Evolutionary conservation across 208 protist genomes (phyloP), one percentile per base, ranked within the genome.

Genomic region (Trypanosoma cruzi): DNA sequence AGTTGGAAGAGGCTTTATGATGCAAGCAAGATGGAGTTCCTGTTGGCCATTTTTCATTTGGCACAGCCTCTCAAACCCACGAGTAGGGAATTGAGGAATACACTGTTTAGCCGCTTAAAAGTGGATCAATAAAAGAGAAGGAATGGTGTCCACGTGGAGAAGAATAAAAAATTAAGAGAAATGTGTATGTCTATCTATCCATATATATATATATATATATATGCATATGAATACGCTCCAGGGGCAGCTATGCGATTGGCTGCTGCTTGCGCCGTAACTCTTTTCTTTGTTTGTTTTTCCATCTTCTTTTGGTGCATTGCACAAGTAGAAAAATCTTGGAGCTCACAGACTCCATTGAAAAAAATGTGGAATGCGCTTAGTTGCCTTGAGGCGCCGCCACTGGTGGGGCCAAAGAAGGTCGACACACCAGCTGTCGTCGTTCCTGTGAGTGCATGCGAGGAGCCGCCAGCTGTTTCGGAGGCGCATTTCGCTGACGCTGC

Each of bases 361-460:
- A 37, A 32, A n/a, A 75, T 75, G 70, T 75, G 70, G 70, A 64
- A 46, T 49, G 70, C 70, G 55, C 31, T 75, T 14, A 75, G 62
- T 50, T 31, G 44, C 18, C 44, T 75, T 46, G 37, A n/a, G 2
- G 54, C 70, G 22, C 70, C 70, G 7, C 37, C 50, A 42, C 18
- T 34, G 2, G 42, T 29, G 40, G 55, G 5, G 37, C 6, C 49
- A 20, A 64, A 24, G 34, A 62, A 28, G 11, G 4, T 3, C 26
- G 26, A 50, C 6, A 1, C 2, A 28, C 49, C 16, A 14, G 22
- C 20, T 32, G 4, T 31, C n/a, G 29, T 31, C 66, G 73, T 26
- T 55, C 29, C 16, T 36, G 48, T 18, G 64, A 66, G 2, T 46
- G 42, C 13, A 4, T 7, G 20, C 20, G 26, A 22, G 36, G 28